These are phyloP conservation scores for Paralagenidium karlingii DNA, from an alignment of 352 stramenopile genomes.

Conservation along the genomic window DNA sequence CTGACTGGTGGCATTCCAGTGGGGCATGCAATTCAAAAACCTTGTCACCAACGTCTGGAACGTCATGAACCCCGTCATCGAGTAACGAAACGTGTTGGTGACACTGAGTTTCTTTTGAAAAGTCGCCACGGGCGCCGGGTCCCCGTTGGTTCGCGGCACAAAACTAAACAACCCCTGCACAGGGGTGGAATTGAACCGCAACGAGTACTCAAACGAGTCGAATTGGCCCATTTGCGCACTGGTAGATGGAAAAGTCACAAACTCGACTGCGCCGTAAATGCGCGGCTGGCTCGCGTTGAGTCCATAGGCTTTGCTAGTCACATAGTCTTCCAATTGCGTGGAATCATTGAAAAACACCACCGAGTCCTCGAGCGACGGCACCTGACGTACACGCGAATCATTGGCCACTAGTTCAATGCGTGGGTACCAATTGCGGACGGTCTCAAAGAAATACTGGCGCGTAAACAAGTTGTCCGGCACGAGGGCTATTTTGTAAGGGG, in stretches of 20 bases:
- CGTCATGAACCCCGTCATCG: slow-evolving; percentile 52
- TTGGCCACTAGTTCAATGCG: slow-evolving; percentile 16
- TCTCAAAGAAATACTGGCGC: slow-evolving; percentile 50
- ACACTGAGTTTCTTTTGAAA: slow-evolving; percentile 11
- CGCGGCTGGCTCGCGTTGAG: slow-evolving; percentile 26
- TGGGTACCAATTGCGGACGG: slow-evolving; percentile 50
- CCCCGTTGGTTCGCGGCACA: slow-evolving; percentile 26
- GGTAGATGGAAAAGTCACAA: slow-evolving; percentile 24
- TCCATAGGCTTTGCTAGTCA: slow-evolving; percentile 35
- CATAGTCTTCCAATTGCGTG: slow-evolving; percentile 29
- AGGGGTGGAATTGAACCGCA: slow-evolving; percentile 55
- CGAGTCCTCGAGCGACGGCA: slow-evolving; percentile 41
- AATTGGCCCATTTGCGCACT: slow-evolving; percentile 12
- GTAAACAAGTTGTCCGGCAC: slow-evolving; percentile 45
- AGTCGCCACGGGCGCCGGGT: slow-evolving; percentile 8
- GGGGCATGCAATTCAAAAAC: slow-evolving; percentile 52
- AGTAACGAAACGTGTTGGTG: slow-evolving; percentile 22
- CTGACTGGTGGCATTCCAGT: slow-evolving; percentile 19
- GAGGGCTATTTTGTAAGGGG: slow-evolving; percentile 49
- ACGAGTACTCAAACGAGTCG: slow-evolving; percentile 29
- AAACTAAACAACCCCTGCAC: slow-evolving; percentile 12
- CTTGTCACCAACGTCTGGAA: slow-evolving; percentile 52
- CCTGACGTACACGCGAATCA: too few relatives aligned
- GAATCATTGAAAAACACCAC: slow-evolving; percentile 47
- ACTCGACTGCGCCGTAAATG: slow-evolving; percentile 54